These are phyloP conservation scores for Blastocystis sp. DNA, from an alignment of 352 stramenopile genomes.

Conservation along the genomic window DNA sequence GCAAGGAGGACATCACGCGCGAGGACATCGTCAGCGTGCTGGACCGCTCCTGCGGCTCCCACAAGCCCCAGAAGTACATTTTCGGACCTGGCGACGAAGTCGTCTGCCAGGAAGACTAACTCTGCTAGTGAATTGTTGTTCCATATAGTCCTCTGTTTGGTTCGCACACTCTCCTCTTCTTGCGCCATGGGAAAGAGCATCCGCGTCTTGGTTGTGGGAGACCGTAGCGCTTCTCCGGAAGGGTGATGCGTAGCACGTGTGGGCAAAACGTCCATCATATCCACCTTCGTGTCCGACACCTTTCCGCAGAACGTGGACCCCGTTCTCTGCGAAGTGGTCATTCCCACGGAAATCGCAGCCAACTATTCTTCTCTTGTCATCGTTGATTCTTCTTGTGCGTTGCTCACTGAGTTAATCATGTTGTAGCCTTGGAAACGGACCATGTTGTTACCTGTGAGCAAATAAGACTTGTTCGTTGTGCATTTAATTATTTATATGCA, in stretches of 20 bases:
- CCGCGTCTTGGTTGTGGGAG: slow-evolving; percentile 52
- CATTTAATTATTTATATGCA: background rate
- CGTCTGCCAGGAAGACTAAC: slow-evolving; percentile 39
- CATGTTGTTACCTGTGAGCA: slow-evolving; percentile 64
- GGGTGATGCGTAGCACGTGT: slow-evolving; percentile 20
- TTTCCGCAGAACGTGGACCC: slow-evolving; percentile 61
- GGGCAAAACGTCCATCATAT: slow-evolving; percentile 53
- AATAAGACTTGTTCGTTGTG: slow-evolving; percentile 42
- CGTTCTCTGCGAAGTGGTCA: slow-evolving; percentile 65
- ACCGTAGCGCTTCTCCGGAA: background rate
- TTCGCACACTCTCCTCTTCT: slow-evolving; percentile 5
- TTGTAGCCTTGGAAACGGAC: slow-evolving; percentile 45
- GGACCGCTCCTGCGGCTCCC: slow-evolving; percentile 6
- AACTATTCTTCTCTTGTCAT: slow-evolving; percentile 31
- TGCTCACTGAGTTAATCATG: background rate
- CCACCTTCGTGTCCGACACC: slow-evolving; percentile 28
- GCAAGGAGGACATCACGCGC: slow-evolving; percentile 47
- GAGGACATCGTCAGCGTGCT: slow-evolving; percentile 65
- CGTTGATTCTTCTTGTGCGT: slow-evolving; percentile 52
- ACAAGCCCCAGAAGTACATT: slow-evolving; percentile 66
- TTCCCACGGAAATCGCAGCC: slow-evolving; percentile 44
- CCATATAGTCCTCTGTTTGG: slow-evolving; percentile 5
- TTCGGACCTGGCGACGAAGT: slow-evolving; percentile 66
- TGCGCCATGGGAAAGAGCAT: slow-evolving; percentile 18
- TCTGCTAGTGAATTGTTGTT: slow-evolving; percentile 31